A percentile compares a stretch with the other conserved stretches of the same genome.
These are phyloP conservation scores for Penicillium atrosanguineum DNA, from an alignment of 495 filamentous ascomycete species.

Conservation along the genomic window DNA sequence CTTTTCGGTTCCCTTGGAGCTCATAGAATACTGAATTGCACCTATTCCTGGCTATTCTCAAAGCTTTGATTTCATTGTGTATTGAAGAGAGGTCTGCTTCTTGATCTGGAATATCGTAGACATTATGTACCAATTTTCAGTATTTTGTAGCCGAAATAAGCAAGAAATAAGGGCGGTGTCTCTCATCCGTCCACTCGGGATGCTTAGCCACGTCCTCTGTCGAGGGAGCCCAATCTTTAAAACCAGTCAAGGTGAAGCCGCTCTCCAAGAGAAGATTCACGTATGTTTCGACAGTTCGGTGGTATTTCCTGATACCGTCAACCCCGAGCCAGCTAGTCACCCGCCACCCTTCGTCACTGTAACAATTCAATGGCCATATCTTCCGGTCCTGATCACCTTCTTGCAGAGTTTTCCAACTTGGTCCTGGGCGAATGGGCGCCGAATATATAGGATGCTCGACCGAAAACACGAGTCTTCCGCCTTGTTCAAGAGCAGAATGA, in stretches of 20 bases:
- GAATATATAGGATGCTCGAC: constrained; percentile 26
- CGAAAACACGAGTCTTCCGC: constrained; percentile 17
- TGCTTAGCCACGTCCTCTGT: constrained; percentile 10
- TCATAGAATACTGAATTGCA: neutral
- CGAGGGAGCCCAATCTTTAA: constrained; percentile 23
- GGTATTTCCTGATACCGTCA: constrained; percentile 24
- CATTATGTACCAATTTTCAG: too few relatives aligned
- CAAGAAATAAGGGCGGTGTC: constrained; percentile 24
- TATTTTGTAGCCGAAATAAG: constrained; percentile 14
- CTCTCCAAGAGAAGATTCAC: constrained; percentile 16
- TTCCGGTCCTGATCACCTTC: neutral
- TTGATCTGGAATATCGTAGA: too few relatives aligned
- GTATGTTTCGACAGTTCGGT: constrained; percentile 26
- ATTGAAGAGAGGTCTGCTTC: neutral
- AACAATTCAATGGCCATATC: constrained; percentile 23
- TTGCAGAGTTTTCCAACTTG: constrained; percentile 9
- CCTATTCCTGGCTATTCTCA: neutral
- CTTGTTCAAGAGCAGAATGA: constrained; percentile 5
- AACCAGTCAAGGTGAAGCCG: constrained; percentile 19
- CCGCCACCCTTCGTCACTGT: constrained; percentile 20
- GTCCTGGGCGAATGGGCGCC: constrained; percentile 12
- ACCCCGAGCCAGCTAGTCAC: constrained; percentile 21
- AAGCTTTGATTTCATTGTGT: neutral
- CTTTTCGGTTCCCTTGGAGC: neutral
- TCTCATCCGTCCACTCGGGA: constrained; percentile 16